Evolutionary conservation across 1,284 basidiomycete species (phyloP).

Genomic region (Malassezia brasiliensis): DNA sequence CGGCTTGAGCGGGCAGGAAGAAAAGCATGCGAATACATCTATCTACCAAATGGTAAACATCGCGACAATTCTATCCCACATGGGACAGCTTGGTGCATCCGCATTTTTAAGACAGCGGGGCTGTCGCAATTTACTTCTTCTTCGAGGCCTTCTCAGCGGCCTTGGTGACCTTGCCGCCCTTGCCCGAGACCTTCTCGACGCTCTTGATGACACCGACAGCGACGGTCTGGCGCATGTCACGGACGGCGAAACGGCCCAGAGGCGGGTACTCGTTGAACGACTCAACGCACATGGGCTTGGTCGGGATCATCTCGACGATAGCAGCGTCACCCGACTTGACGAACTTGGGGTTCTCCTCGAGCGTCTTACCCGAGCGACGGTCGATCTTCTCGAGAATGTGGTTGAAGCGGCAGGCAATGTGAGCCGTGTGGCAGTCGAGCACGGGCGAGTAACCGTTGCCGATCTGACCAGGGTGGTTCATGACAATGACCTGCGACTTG

Average conservation of each 20-base stretch:
- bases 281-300: slow-evolving; percentile 98
- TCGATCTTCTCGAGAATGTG: slow-evolving; percentile 99
- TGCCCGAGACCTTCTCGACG: slow-evolving; percentile 23
- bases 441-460: slow-evolving; percentile 95
- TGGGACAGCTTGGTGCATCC: background rate
- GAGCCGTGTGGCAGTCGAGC: slow-evolving; percentile 99
- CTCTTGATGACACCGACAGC: slow-evolving; percentile 90
- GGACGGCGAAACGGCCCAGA: slow-evolving; percentile 83
- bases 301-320: slow-evolving; percentile 93
- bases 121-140: slow-evolving; percentile 36
- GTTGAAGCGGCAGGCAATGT: slow-evolving; percentile 99
- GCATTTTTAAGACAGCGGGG: slow-evolving; percentile 14
- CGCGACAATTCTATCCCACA: background rate
- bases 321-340: slow-evolving; percentile 60
- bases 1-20: slow-evolving; percentile 11
- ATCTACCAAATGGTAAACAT: background rate
- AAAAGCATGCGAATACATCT: slow-evolving; percentile 5
- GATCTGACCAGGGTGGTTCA: slow-evolving; percentile 99
- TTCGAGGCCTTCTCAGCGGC: slow-evolving; percentile 76
- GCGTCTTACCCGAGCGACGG: slow-evolving; percentile 78
- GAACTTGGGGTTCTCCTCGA: slow-evolving; percentile 84
- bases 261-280: slow-evolving; percentile 96
- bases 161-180: slow-evolving; percentile 66
- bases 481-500: slow-evolving; percentile 99
- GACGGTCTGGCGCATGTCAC: slow-evolving; percentile 52